Conservation (phyloP, 176 grass and related monocot species). For the Eleusine coracana region DNA sequence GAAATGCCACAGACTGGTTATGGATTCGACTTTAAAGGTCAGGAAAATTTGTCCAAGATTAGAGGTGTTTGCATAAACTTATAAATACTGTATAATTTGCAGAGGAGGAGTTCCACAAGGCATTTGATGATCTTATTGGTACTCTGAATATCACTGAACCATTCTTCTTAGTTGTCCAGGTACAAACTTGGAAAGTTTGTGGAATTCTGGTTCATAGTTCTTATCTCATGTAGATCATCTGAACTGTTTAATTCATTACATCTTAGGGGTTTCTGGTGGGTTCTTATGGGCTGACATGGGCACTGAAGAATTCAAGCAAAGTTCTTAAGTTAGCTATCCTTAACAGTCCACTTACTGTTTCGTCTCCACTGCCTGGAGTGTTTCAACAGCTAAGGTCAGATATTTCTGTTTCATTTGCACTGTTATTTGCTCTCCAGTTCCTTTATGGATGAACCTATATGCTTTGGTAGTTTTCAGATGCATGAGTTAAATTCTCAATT, state of each 20-base stretch:
- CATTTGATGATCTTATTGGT: slow-evolving; percentile 80
- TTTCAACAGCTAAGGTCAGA: slow-evolving; percentile 84
- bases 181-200: slow-evolving; percentile 28
- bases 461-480: slow-evolving; percentile 2
- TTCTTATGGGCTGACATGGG: slow-evolving; percentile 97
- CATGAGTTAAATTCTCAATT: neutral
- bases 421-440: neutral
- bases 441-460: neutral
- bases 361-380: slow-evolving; percentile 84
- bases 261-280: slow-evolving; percentile 90
- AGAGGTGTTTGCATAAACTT: slow-evolving; percentile 23
- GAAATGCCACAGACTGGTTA: slow-evolving; percentile 96
- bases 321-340: slow-evolving; percentile 81
- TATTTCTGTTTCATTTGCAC: slow-evolving; percentile 37
- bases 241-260: slow-evolving; percentile 28
- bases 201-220: slow-evolving; percentile 11
- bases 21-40: slow-evolving; percentile 89
- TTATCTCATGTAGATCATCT: slow-evolving; percentile 5
- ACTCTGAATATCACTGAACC: slow-evolving; percentile 68
- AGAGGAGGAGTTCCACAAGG: slow-evolving; percentile 89
- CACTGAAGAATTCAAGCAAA: slow-evolving; percentile 80
- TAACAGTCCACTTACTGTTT: slow-evolving; percentile 85
- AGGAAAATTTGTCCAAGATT: slow-evolving; percentile 29
- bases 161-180: slow-evolving; percentile 94
- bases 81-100: slow-evolving; percentile 39